phyloP scores from a whole-genome alignment of 768 basidiomycete species.

The Trametes sanguinea region DNA sequence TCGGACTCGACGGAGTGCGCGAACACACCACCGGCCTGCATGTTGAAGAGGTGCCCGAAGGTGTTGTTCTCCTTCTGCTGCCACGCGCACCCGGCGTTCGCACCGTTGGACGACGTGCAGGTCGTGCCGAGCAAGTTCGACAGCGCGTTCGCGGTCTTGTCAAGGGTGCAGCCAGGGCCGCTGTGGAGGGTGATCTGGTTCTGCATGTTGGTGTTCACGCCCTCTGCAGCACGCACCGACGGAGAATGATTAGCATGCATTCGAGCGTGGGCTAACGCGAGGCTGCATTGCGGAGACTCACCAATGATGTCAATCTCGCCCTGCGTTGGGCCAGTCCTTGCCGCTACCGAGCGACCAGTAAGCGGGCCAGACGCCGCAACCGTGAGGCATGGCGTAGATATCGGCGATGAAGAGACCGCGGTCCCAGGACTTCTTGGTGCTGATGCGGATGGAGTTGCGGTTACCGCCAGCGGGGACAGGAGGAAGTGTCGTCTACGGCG shows the following conservation, averaged over 20 bases:
- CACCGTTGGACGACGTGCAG: slow-evolving; percentile 35
- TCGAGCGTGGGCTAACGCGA: not conserved
- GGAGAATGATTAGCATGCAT: not conserved
- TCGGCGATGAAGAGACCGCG: slow-evolving; percentile 78
- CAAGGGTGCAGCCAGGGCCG: slow-evolving; percentile 40
- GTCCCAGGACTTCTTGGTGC: slow-evolving; percentile 59
- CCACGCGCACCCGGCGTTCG: slow-evolving; percentile 46
- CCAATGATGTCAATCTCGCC: slow-evolving; percentile 36
- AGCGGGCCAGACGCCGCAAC: slow-evolving; percentile 66
- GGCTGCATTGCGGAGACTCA: slow-evolving; percentile 11
- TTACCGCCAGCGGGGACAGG: slow-evolving; percentile 50
- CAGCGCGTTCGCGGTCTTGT: slow-evolving; percentile 31
- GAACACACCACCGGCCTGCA: slow-evolving; percentile 47
- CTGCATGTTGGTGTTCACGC: slow-evolving; percentile 41
- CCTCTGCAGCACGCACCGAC: slow-evolving; percentile 32
- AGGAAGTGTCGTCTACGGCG: slow-evolving; percentile 60
- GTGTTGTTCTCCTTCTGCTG: slow-evolving; percentile 34
- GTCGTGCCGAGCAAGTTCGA: slow-evolving; percentile 33
- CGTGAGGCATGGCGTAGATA: slow-evolving; percentile 68
- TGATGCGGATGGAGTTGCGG: slow-evolving; percentile 68
- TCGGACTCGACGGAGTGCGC: slow-evolving; percentile 40
- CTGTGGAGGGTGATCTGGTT: slow-evolving; percentile 49
- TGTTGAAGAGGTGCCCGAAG: slow-evolving; percentile 47
- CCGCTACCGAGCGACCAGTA: slow-evolving; percentile 44
- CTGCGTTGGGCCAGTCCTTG: slow-evolving; percentile 30